These are phyloP conservation scores for Flaveria robusta DNA, from an alignment of 129 eudicot genomes.

Conservation along the genomic window DNA sequence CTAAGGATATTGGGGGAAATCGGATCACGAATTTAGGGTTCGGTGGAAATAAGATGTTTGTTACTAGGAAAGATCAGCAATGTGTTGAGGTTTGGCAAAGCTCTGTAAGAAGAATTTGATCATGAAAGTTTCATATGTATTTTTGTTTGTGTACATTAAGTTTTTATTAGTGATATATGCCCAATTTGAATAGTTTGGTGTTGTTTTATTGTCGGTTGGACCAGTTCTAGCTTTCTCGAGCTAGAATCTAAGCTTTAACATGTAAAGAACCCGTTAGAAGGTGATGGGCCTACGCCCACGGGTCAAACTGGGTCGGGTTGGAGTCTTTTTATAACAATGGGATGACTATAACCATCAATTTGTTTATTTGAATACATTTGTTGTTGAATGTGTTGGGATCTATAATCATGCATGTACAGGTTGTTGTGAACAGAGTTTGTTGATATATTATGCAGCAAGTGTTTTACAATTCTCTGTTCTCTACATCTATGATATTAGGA, in stretches of 20 bases:
- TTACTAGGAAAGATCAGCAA: constrained; percentile 88
- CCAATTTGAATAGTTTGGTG: constrained; percentile 1
- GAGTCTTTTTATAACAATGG: too few species aligned
- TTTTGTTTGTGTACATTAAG: not conserved
- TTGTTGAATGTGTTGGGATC: too few species aligned
- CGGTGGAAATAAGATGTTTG: constrained; percentile 97
- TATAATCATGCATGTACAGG: too few species aligned
- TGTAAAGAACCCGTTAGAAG: not conserved
- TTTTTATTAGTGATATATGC: not conserved
- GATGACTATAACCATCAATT: too few species aligned
- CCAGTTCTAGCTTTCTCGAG: not conserved
- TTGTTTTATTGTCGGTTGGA: not conserved
- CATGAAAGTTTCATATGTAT: not conserved
- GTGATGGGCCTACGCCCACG: not conserved
- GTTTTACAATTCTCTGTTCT: too few species aligned
- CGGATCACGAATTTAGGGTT: constrained; percentile 62
- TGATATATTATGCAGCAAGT: too few species aligned
- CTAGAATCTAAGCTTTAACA: not conserved
- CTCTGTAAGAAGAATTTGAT: constrained; percentile 56
- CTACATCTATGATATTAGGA: not conserved
- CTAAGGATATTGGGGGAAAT: constrained; percentile 62
- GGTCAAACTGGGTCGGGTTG: not conserved
- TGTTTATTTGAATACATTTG: too few species aligned
- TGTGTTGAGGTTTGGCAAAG: constrained; percentile 90
- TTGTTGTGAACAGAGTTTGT: too few species aligned